Base-by-base conservation (phyloP, 2,329 filamentous ascomycete species). In the Penicillium frequentans region DNA sequence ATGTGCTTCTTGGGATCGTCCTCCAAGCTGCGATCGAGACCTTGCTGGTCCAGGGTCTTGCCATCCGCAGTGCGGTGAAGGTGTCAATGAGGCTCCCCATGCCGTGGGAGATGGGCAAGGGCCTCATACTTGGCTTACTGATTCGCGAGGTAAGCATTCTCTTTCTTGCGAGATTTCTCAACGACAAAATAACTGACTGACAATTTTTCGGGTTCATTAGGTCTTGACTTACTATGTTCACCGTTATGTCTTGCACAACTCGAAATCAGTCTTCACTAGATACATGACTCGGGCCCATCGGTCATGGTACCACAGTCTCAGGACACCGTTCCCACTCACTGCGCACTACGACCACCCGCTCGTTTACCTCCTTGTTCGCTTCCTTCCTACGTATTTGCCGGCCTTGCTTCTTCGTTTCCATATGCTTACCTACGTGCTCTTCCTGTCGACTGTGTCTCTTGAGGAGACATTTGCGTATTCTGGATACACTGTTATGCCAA, bases 211-310 rank as follows among this genome's bases (percentile, higher is more conserved):
- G n/a, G 6, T 3, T n/a, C 23, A 23, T 26, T 54, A 75, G 72
- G 56, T 70, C 31, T 47, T 73, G 5, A 58, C 64, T 56, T 96
- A 96, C 72, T 82, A 86, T 65, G 81, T 91, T 63, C 91, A 96
- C 75, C 86, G 89, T 51, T 83, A 84, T 68, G 57, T 88, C 26
- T 81, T 96, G 9, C 91, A 96, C 74, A 48, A 47, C 10, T 10
- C n/a, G 19, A 6, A 31, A 16, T 43, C 44, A 3, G n/a, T 47
- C 6, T 29, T 47, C 31, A 48, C 43, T 5, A 27, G 33, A 14
- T 46, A 37, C 77, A 77, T 66, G 86, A 90, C 74, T 73, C 79
- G 61, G 33, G 61, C 75, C 68, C 85, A 87, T 64, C 59, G 73
- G 21, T 64, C 67, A 33, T 87, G 84, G 84, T 84, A 86, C 56